A percentile compares a stretch with the other conserved stretches of the same genome.
Conservation (phyloP, 257 asterid genomes). For the Fraxinus anomala region DNA sequence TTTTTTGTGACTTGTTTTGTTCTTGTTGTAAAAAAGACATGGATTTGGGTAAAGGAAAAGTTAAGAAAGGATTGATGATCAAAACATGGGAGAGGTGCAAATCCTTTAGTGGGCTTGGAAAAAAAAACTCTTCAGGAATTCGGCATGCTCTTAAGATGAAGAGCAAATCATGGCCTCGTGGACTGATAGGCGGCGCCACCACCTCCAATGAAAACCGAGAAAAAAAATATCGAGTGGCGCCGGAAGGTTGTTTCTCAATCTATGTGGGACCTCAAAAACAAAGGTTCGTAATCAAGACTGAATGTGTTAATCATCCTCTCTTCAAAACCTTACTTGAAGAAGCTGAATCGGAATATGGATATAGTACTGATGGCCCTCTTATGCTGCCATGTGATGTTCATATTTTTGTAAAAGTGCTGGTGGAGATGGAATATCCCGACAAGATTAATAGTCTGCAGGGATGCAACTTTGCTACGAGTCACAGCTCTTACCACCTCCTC, state of each 20-base stretch:
- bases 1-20: background rate
- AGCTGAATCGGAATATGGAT: conserved; percentile 65
- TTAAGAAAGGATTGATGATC: conserved; percentile 48
- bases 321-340: conserved; percentile 58
- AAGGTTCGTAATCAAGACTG: conserved; percentile 52
- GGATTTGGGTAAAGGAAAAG: conserved; percentile 29
- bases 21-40: conserved; percentile 12
- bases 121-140: conserved; percentile 23
- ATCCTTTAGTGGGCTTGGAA: conserved; percentile 39
- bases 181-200: background rate
- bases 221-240: conserved; percentile 29
- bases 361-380: conserved; percentile 52
- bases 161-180: conserved; percentile 40
- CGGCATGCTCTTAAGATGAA: conserved; percentile 14
- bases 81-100: conserved; percentile 60
- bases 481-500: conserved; percentile 37
- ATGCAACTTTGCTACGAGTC: conserved; percentile 31
- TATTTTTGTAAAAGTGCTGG: conserved; percentile 38
- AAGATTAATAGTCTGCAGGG: conserved; percentile 17
- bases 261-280: conserved; percentile 52
- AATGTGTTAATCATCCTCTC: conserved; percentile 53
- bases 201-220: background rate
- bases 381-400: conserved; percentile 59
- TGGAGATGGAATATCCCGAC: conserved; percentile 41
- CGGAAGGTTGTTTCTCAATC: conserved; percentile 58